Evolutionary conservation across 805 yeast genomes (phyloP).

Genomic region (Yarrowia sp.): DNA sequence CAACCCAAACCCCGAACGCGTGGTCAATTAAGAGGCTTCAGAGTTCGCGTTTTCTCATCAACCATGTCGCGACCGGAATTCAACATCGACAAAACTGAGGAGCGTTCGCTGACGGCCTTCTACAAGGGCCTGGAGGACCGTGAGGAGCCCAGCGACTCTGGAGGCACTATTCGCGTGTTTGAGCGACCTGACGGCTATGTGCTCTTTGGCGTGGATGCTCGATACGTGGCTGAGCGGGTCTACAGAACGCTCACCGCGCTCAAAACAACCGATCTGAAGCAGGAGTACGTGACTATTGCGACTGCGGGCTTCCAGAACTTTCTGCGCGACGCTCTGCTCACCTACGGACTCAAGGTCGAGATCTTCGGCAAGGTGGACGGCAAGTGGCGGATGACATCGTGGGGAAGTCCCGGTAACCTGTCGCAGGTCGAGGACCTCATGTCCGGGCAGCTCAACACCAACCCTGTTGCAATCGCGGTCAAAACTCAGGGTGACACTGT

Average conservation of each 20-base stretch:
- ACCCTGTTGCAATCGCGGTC: slow-evolving; percentile 55
- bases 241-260: slow-evolving; percentile 82
- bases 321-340: slow-evolving; percentile 64
- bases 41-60: not conserved
- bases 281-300: slow-evolving; percentile 61
- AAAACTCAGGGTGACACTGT: slow-evolving; percentile 48
- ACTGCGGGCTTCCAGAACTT: slow-evolving; percentile 67
- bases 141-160: slow-evolving; percentile 17
- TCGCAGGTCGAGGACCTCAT: slow-evolving; percentile 73
- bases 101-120: slow-evolving; percentile 39
- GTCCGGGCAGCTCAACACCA: slow-evolving; percentile 45
- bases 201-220: slow-evolving; percentile 72
- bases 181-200: slow-evolving; percentile 82
- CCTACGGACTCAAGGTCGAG: slow-evolving; percentile 73
- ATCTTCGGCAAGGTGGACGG: slow-evolving; percentile 57
- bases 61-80: slow-evolving; percentile 22
- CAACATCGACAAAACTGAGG: slow-evolving; percentile 47
- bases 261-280: slow-evolving; percentile 42
- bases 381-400: slow-evolving; percentile 52
- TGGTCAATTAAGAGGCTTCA: not conserved
- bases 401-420: slow-evolving; percentile 88
- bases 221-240: slow-evolving; percentile 74
- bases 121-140: slow-evolving; percentile 29
- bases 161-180: slow-evolving; percentile 55
- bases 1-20: slow-evolving; percentile 20